Base-by-base conservation (phyloP, 2,329 filamentous ascomycete species). In the Aureobasidium lini region DNA sequence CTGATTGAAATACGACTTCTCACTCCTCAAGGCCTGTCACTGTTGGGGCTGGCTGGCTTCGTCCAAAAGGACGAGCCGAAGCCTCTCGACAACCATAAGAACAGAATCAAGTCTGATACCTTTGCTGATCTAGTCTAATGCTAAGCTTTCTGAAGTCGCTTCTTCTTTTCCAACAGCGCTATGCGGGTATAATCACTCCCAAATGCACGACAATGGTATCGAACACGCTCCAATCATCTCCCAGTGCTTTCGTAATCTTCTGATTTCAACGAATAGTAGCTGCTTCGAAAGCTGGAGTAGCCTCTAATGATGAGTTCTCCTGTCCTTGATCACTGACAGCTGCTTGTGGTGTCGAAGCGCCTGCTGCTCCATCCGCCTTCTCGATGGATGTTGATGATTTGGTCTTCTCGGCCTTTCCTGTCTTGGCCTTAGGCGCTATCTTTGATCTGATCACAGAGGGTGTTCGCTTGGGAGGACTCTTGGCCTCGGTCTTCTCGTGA, bases 401-500 rank as follows among this genome's bases (percentile, higher is more conserved):
- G 31, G 36, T 7, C 40, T 53, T 60, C 13, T 40, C 52, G 8
- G 16, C 28, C 31, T 61, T 61, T n/a, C 43, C 13, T 16, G 46
- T 31, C 29, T 43, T 57, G 10, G 47, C n/a, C 43, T 60, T 57
- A 6, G 29, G 10, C 28, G 28, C 10, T 28, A 15, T 9, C 46
- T 50, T 52, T 6, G 39, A 13, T 32, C 28, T 47, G 54, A 50
- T 15, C 6, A 59, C 34, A 28, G 56, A 59, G 13, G 59, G 49
- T 37, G 59, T 61, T n/a, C 59, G 15, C 29, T 46, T 47, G 8
- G 50, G 59, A 44, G 59, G 52, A 16, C 46, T 56, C 69, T 71
- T 70, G 18, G 69, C 68, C 13, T 72, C 70, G 5, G 70, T 70
- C 73, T 88, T 90, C 5, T 89, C 86, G 2, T 82, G 76, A 0